These are phyloP conservation scores for Hysterangium stoloniferum DNA, from an alignment of 768 basidiomycete genomes.

Conservation along the genomic window DNA sequence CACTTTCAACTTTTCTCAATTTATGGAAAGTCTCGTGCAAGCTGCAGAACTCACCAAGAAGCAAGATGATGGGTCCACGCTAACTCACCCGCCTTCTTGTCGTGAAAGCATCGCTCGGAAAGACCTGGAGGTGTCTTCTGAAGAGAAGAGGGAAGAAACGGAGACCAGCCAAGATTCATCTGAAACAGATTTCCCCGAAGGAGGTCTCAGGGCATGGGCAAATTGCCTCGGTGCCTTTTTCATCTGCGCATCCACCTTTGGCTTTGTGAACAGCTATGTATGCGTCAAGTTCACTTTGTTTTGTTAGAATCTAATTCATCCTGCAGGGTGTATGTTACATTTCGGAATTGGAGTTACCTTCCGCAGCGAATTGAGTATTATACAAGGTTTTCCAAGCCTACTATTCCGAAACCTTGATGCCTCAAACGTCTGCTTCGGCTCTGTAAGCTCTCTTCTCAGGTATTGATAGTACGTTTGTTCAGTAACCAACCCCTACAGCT, in stretches of 20 bases:
- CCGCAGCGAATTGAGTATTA: background rate
- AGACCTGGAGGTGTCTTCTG: too few relatives aligned
- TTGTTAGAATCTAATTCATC: background rate
- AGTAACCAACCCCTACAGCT: slow-evolving; percentile 30
- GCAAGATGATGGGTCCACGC: too few relatives aligned
- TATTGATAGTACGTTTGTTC: background rate
- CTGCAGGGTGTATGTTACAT: slow-evolving; percentile 59
- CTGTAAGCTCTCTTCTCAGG: slow-evolving; percentile 36
- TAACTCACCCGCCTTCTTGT: too few relatives aligned
- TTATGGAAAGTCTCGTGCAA: too few relatives aligned
- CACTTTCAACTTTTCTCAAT: too few relatives aligned
- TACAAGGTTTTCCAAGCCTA: slow-evolving; percentile 64
- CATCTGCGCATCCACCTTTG: slow-evolving; percentile 43
- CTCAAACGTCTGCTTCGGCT: slow-evolving; percentile 44
- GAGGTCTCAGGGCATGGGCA: slow-evolving; percentile 39
- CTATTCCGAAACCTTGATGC: slow-evolving; percentile 49
- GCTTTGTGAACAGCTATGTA: slow-evolving; percentile 46
- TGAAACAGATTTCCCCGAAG: slow-evolving; percentile 31
- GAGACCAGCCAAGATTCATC: too few relatives aligned
- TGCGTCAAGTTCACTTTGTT: background rate
- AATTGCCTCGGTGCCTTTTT: slow-evolving; percentile 44
- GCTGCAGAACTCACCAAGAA: too few relatives aligned
- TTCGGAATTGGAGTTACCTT: background rate
- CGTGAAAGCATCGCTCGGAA: too few relatives aligned
- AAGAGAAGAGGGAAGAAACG: too few relatives aligned